phyloP scores from a whole-genome alignment of 1,284 basidiomycete species.

The Schizophyllum amplum region DNA sequence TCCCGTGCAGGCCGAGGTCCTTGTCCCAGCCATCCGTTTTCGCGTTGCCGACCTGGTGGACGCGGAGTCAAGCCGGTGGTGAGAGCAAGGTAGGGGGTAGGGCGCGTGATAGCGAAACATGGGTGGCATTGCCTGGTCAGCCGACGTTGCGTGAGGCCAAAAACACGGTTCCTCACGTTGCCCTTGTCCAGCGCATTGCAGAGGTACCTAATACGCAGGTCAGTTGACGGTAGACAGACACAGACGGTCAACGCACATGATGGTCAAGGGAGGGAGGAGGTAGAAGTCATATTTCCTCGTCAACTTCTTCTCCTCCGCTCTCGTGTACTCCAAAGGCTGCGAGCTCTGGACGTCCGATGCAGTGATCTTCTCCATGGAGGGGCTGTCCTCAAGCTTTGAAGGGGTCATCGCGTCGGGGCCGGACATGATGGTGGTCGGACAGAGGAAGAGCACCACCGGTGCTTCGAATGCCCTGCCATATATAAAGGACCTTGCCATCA shows the following conservation, averaged over 20 bases:
- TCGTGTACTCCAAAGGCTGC: constrained; percentile 12
- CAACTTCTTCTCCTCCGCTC: constrained; percentile 27
- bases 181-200: constrained; percentile 47
- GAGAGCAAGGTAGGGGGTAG: background rate
- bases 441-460: background rate
- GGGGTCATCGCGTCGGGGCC: background rate
- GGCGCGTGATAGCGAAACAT: constrained; percentile 20
- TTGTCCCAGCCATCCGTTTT: constrained; percentile 3
- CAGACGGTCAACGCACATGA: constrained; percentile 30
- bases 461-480: background rate
- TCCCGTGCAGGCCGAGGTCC: constrained; percentile 2
- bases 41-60: constrained; percentile 25
- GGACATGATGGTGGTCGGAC: background rate
- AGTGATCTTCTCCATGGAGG: background rate
- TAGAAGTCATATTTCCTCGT: constrained; percentile 30
- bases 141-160: constrained; percentile 26
- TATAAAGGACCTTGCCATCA: background rate
- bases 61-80: background rate
- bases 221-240: no score
- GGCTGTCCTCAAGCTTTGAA: constrained; percentile 9
- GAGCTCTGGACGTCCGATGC: constrained; percentile 5
- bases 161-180: background rate
- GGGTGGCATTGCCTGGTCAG: constrained; percentile 42
- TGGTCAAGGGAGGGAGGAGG: constrained; percentile 31
- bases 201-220: constrained; percentile 32